Percentiles rank a stretch among this genome's conserved stretches.
Conservation (phyloP, 352 stramenopile species). For the Pythium oligandrum region DNA sequence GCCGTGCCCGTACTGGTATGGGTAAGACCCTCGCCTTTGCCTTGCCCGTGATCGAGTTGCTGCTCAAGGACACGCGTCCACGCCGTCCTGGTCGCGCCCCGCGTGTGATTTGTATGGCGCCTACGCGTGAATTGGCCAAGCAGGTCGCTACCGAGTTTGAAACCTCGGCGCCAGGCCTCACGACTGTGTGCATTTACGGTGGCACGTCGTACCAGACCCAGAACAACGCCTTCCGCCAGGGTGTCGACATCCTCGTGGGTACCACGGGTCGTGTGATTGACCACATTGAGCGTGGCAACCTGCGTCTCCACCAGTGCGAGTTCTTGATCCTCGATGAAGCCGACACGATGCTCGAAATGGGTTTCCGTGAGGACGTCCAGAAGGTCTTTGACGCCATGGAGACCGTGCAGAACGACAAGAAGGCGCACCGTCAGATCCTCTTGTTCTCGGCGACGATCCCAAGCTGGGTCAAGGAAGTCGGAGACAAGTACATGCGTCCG, state of each 20-base stretch:
- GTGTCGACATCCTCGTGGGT: conserved; percentile 91
- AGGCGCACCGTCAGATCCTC: conserved; percentile 75
- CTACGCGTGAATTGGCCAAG: conserved; percentile 96
- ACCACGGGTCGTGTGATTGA: conserved; percentile 92
- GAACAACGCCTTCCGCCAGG: conserved; percentile 82
- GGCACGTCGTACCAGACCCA: conserved; percentile 88
- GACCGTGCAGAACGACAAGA: conserved; percentile 49
- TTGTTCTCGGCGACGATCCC: conserved; percentile 94
- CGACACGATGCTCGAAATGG: conserved; percentile 96
- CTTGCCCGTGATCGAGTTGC: conserved; percentile 91
- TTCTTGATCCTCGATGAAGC: conserved; percentile 94
- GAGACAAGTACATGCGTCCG: conserved; percentile 88
- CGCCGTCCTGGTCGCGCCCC: conserved; percentile 68
- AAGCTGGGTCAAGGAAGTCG: conserved; percentile 89
- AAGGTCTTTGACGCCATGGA: conserved; percentile 89
- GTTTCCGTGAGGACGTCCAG: conserved; percentile 93
- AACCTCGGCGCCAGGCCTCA: conserved; percentile 62
- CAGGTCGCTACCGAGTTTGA: conserved; percentile 94
- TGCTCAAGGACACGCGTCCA: conserved; percentile 84
- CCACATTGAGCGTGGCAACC: conserved; percentile 89
- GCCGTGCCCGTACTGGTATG: conserved; percentile 94
- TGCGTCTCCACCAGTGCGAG: conserved; percentile 84
- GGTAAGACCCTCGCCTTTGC: conserved; percentile 99
- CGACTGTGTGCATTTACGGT: conserved; percentile 90
- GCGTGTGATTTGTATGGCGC: conserved; percentile 95